Base-by-base conservation (phyloP, 495 filamentous ascomycete species). In the Aspergillus cristatus region DNA sequence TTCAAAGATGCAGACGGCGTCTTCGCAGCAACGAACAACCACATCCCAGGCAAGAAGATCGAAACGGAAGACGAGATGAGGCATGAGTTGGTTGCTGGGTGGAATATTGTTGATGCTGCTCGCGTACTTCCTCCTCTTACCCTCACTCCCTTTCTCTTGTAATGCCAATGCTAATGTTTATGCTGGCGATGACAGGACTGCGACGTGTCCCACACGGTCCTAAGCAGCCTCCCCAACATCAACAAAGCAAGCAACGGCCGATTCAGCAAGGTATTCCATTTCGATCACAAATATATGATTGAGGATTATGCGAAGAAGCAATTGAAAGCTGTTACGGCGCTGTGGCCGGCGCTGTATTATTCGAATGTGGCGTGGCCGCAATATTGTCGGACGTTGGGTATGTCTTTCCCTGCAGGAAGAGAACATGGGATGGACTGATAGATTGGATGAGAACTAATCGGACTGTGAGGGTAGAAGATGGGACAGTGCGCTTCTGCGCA, bases 151-250 rank as follows among this genome's bases (percentile, higher is more conserved):
- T 8, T 4, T 8, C n/a, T 30, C 5, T 30, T 5, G 28, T n/a
- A n/a, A 30, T 4, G 28, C 13, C 12, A n/a, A 30, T n/a, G 13
- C 31, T 20, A 18, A 36, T 36, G 22, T 35, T 16, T 17, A 16
- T 22, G 14, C 3, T 14, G 34, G 25, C 7, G 13, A n/a, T 30
- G 18, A 54, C n/a, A 60, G 38, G 48, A 41, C 8, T 55, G 43
- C 37, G 38, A 49, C 12, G 42, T 63, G 11, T 14, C 53, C 34
- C 62, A 66, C 41, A 48, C 67, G 29, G 48, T 67, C 46, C 59
- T 46, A 25, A 60, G 54, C 38, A 55, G 54, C 28, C 37, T 68
- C 32, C 55, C 53, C 2, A 41, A 60, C 28, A 46, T 50, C 18
- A 18, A 22, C 12, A 14, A 34, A 10, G 45, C 18, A 8, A 49